Evolutionary conservation across 2,329 filamentous ascomycete genomes (phyloP).

Genomic region (Monilinia aucupariae): DNA sequence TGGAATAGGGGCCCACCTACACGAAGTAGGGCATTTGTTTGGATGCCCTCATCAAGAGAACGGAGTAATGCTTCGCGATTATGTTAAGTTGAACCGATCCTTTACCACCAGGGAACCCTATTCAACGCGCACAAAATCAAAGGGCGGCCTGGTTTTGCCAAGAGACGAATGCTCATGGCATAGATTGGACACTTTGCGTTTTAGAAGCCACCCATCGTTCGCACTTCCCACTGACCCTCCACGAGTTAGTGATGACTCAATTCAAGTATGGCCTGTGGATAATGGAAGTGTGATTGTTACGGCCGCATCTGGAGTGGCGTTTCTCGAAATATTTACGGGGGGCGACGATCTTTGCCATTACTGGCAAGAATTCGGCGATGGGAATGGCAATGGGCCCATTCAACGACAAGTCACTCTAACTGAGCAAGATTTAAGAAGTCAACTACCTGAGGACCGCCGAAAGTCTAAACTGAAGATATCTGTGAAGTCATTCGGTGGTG

Average conservation of each 20-base stretch:
- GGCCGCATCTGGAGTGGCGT: slow-evolving; percentile 75
- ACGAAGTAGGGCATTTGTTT: slow-evolving; percentile 85
- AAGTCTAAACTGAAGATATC: slow-evolving; percentile 65
- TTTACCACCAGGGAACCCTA: slow-evolving; percentile 79
- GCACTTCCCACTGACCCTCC: slow-evolving; percentile 69
- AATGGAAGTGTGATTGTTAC: slow-evolving; percentile 70
- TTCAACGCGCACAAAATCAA: slow-evolving; percentile 79
- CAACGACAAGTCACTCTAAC: slow-evolving; percentile 69
- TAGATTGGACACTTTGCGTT: slow-evolving; percentile 79
- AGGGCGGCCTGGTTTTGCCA: slow-evolving; percentile 67
- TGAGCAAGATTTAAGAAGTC: slow-evolving; percentile 67
- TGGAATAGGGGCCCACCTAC: slow-evolving; percentile 86
- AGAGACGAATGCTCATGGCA: slow-evolving; percentile 90
- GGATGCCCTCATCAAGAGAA: slow-evolving; percentile 85
- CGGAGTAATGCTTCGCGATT: slow-evolving; percentile 90
- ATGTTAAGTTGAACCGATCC: slow-evolving; percentile 74
- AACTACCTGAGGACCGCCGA: slow-evolving; percentile 66
- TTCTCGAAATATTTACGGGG: slow-evolving; percentile 74
- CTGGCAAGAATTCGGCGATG: slow-evolving; percentile 74
- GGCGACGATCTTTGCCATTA: slow-evolving; percentile 74
- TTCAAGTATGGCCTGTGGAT: slow-evolving; percentile 83
- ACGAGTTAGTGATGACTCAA: slow-evolving; percentile 61
- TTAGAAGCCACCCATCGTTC: slow-evolving; percentile 88
- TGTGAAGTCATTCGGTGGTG: slow-evolving; percentile 71
- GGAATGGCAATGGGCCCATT: slow-evolving; percentile 51